These are phyloP conservation scores for Cyclocybe cylindracea DNA, from an alignment of 768 basidiomycete genomes.

Conservation along the genomic window DNA sequence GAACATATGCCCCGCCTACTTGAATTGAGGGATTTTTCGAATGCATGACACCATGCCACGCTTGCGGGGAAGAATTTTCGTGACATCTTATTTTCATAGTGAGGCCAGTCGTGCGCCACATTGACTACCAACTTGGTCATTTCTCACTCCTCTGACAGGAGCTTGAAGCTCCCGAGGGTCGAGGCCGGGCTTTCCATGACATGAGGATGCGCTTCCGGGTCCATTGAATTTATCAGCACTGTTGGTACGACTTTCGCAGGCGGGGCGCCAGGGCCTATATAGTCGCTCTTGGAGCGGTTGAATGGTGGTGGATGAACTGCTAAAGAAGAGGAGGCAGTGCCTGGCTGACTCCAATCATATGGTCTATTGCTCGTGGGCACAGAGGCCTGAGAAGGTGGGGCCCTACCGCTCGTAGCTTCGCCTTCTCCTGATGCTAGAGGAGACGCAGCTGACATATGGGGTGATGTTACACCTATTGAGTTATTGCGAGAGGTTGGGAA, in stretches of 20 bases:
- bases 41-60: too few relatives aligned
- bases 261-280: slow-evolving; percentile 3
- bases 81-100: background rate
- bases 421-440: slow-evolving; percentile 6
- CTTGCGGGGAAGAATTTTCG: too few relatives aligned
- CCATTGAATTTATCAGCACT: slow-evolving; percentile 31
- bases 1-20: too few relatives aligned
- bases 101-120: background rate
- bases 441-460: slow-evolving; percentile 6
- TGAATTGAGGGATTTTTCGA: too few relatives aligned
- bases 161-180: slow-evolving; percentile 23
- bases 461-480: slow-evolving; percentile 15
- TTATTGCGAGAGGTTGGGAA: slow-evolving; percentile 33
- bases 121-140: background rate
- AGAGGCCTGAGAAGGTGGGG: slow-evolving; percentile 1
- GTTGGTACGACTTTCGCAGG: slow-evolving; percentile 16
- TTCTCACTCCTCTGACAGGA: slow-evolving; percentile 19
- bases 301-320: slow-evolving; percentile 8
- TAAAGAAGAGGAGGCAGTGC: slow-evolving; percentile 6
- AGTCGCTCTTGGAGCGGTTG: slow-evolving; percentile 12
- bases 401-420: slow-evolving; percentile 4
- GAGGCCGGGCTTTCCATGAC: slow-evolving; percentile 42
- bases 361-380: slow-evolving; percentile 1
- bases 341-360: slow-evolving; percentile 9
- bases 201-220: slow-evolving; percentile 27